These are phyloP conservation scores for Porogramme epimiltina DNA, from an alignment of 1,284 basidiomycete species.

Conservation along the genomic window DNA sequence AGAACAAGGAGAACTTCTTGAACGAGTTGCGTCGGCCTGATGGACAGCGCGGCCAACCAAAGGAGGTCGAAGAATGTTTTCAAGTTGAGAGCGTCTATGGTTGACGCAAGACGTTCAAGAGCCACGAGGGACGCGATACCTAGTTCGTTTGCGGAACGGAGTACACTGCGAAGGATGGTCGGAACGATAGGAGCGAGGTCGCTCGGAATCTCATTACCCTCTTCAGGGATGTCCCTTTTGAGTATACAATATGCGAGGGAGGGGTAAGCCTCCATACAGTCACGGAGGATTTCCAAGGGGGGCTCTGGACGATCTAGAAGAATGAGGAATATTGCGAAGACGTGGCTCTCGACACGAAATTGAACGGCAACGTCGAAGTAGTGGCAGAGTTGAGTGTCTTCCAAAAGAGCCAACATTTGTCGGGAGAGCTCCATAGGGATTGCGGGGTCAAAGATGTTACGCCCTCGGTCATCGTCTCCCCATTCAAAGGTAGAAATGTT, in stretches of 20 bases:
- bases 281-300: slow-evolving; percentile 31
- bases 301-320: slow-evolving; percentile 37
- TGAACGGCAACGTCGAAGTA: slow-evolving; percentile 33
- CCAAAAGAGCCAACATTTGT: slow-evolving; percentile 10
- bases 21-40: slow-evolving; percentile 50
- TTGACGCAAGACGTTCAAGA: slow-evolving; percentile 51
- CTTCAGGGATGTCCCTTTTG: slow-evolving; percentile 46
- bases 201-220: slow-evolving; percentile 31
- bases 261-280: slow-evolving; percentile 51
- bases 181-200: slow-evolving; percentile 35
- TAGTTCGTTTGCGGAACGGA: slow-evolving; percentile 54
- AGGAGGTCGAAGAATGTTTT: slow-evolving; percentile 52
- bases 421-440: not conserved
- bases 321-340: slow-evolving; percentile 53
- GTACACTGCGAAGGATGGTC: slow-evolving; percentile 45
- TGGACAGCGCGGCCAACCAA: slow-evolving; percentile 48
- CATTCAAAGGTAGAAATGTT: slow-evolving; percentile 46
- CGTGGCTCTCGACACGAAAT: slow-evolving; percentile 54
- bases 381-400: slow-evolving; percentile 8
- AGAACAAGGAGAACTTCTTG: slow-evolving; percentile 62
- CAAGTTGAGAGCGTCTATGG: slow-evolving; percentile 42
- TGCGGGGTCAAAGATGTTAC: slow-evolving; percentile 13
- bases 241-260: slow-evolving; percentile 54
- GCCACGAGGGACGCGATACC: slow-evolving; percentile 57
- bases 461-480: slow-evolving; percentile 28